Evolutionary conservation across 441 rosid genomes (phyloP).

Genomic region (Gossypium trilobum): DNA sequence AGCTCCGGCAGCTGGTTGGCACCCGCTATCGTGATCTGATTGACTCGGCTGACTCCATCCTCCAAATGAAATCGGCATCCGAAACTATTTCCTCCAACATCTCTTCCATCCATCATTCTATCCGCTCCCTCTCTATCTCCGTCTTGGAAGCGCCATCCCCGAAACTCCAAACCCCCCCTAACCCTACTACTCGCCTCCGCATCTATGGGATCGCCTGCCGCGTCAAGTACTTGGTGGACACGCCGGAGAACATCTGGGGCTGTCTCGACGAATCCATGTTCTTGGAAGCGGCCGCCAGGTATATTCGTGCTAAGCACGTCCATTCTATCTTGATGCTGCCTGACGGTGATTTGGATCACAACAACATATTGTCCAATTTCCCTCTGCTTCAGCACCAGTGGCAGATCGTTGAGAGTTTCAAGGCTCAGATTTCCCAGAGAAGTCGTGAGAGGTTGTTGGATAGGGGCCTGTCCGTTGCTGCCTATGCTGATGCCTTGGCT

Average conservation of each 20-base stretch:
- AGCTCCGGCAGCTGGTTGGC: conserved; percentile 82
- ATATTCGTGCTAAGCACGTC: conserved; percentile 81
- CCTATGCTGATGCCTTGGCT: conserved; percentile 79
- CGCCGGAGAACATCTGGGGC: conserved; percentile 97
- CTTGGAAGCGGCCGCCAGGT: conserved; percentile 76
- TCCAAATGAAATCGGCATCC: conserved; percentile 78
- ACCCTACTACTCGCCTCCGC: conserved; percentile 30
- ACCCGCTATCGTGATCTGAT: conserved; percentile 84
- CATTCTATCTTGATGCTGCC: conserved; percentile 36
- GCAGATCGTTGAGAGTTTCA: conserved; percentile 97
- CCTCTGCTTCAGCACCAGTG: conserved; percentile 91
- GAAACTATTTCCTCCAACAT: conserved; percentile 59
- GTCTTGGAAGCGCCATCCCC: conserved; percentile 54
- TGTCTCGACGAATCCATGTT: conserved; percentile 93
- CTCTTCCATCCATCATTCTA: conserved; percentile 48
- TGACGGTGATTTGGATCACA: conserved; percentile 37
- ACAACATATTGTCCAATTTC: conserved; percentile 56
- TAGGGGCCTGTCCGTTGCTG: conserved; percentile 48
- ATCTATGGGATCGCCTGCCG: conserved; percentile 83
- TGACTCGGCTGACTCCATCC: conserved; percentile 90
- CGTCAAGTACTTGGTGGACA: conserved; percentile 82
- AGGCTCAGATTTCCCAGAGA: conserved; percentile 87
- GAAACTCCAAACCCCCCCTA: conserved; percentile 26
- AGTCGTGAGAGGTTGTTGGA: conserved; percentile 75
- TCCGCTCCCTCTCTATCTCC: conserved; percentile 45